These are phyloP conservation scores for Oryza glaberrima DNA, from an alignment of 176 grass and related monocot genomes.

Conservation along the genomic window DNA sequence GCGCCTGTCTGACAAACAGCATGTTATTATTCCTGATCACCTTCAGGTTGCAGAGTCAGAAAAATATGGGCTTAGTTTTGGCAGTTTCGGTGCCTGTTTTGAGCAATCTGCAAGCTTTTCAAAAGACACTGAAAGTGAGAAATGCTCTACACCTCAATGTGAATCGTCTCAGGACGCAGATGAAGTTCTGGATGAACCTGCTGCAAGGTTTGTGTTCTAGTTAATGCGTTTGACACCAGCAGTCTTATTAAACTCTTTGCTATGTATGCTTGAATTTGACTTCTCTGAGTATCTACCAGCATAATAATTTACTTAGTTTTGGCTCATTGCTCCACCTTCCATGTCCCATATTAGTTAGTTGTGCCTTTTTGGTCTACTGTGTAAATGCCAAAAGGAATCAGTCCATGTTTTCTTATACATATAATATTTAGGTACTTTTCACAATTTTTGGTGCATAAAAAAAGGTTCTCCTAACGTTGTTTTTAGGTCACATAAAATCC, in stretches of 20 bases:
- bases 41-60: constrained; percentile 88
- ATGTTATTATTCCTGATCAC: constrained; percentile 92
- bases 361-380: background rate
- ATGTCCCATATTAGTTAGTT: background rate
- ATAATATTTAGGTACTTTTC: background rate
- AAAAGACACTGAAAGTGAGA: constrained; percentile 51
- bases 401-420: constrained; percentile 7
- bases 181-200: constrained; percentile 46
- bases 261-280: constrained; percentile 27
- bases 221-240: background rate
- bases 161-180: constrained; percentile 47
- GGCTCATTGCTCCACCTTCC: background rate
- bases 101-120: constrained; percentile 41
- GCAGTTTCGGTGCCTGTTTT: constrained; percentile 77
- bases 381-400: background rate
- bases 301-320: background rate
- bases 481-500: background rate
- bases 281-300: background rate
- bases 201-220: constrained; percentile 51
- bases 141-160: constrained; percentile 45
- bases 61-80: constrained; percentile 82
- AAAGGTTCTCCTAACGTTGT: background rate
- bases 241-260: background rate
- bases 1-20: constrained; percentile 60
- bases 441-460: background rate